A percentile compares a stretch with the other conserved stretches of the same genome.
These are phyloP conservation scores for Albatrellus sp. DNA, from an alignment of 1,284 basidiomycete genomes.

Conservation along the genomic window DNA sequence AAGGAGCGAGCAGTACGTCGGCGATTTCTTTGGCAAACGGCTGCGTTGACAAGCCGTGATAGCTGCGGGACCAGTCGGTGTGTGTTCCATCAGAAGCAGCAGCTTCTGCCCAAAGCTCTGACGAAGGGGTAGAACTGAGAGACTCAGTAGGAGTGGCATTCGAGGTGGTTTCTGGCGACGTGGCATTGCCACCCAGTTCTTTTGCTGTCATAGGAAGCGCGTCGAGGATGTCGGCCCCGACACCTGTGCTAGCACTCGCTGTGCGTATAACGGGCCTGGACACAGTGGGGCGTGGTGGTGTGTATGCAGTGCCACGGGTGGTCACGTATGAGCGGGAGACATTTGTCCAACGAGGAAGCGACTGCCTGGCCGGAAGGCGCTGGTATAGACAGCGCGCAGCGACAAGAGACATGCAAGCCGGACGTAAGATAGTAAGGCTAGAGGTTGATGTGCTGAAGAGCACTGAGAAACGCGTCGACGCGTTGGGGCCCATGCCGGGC, in stretches of 20 bases:
- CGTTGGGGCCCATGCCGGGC: background rate
- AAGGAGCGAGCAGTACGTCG: conserved; percentile 62
- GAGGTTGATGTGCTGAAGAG: too few species aligned
- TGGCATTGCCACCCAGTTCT: conserved; percentile 9
- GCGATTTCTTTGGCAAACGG: conserved; percentile 74
- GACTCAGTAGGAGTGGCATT: background rate
- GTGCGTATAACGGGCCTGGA: conserved; percentile 6
- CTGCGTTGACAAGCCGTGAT: conserved; percentile 67
- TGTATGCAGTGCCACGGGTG: conserved; percentile 5
- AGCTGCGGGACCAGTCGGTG: conserved; percentile 84
- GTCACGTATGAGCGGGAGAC: conserved; percentile 11
- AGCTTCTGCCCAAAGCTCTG: background rate
- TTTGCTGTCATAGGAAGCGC: conserved; percentile 12
- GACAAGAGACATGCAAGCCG: background rate
- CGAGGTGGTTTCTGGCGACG: background rate
- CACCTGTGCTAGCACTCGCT: conserved; percentile 11
- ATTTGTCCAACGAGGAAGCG: background rate
- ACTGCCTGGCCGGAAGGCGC: background rate
- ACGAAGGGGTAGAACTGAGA: background rate
- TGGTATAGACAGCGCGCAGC: background rate
- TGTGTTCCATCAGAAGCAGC: conserved; percentile 6
- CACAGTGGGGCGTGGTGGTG: conserved; percentile 1
- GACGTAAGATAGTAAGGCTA: too few species aligned
- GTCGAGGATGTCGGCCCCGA: conserved; percentile 8
- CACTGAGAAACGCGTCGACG: background rate